Conservation (phyloP, 768 basidiomycete species). For the Podaxis mareebaensis region DNA sequence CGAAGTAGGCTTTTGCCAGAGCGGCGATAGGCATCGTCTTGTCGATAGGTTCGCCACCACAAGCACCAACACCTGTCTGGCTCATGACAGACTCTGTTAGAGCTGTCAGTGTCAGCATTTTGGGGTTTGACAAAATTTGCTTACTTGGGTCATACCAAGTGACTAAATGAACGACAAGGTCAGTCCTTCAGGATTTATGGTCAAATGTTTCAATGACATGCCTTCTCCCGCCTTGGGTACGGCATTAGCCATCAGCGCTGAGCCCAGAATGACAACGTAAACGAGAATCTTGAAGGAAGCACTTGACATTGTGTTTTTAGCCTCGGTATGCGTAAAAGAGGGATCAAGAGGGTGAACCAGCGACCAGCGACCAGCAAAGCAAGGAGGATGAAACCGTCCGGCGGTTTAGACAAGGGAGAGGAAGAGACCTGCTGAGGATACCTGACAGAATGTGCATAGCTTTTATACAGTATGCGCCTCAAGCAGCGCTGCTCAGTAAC, state of each 20-base stretch:
- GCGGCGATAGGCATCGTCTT: constrained; percentile 4
- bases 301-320: neutral
- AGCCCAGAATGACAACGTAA: neutral
- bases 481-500: neutral
- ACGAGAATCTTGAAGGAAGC: neutral
- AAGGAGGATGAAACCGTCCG: constrained; percentile 6
- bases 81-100: neutral
- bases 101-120: neutral
- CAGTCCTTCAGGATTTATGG: neutral
- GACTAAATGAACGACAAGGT: neutral
- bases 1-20: neutral
- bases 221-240: neutral
- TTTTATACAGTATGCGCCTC: neutral
- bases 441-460: neutral
- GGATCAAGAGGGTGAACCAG: neutral
- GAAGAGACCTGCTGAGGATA: constrained; percentile 10
- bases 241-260: neutral
- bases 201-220: neutral
- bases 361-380: constrained; percentile 9
- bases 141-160: constrained; percentile 11
- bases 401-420: constrained; percentile 4
- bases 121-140: neutral
- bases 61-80: neutral
- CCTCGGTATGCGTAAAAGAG: neutral
- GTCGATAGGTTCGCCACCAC: constrained; percentile 1